Evolutionary conservation across 768 basidiomycete species (phyloP).

Genomic region (Suillus ampliporus): DNA sequence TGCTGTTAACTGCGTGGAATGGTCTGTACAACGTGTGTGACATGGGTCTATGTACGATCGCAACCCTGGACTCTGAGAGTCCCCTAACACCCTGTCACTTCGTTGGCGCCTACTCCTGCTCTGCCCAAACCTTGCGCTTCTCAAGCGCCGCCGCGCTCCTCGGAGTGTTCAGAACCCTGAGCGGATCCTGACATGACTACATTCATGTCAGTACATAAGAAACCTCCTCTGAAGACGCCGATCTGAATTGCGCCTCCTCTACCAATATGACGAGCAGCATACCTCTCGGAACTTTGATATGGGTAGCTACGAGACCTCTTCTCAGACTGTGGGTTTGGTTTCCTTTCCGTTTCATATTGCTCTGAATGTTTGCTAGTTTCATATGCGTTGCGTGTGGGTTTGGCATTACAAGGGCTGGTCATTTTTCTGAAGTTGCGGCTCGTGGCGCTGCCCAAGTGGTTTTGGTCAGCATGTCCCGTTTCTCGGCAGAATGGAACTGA

Average conservation of each 20-base stretch:
- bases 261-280: background rate
- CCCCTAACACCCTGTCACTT: too few relatives aligned
- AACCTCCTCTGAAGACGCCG: background rate
- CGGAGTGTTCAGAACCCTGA: background rate
- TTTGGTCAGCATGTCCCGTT: background rate
- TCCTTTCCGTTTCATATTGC: background rate
- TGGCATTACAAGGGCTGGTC: background rate
- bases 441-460: background rate
- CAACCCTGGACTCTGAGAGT: too few relatives aligned
- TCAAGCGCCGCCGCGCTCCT: too few relatives aligned
- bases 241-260: background rate
- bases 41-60: too few relatives aligned
- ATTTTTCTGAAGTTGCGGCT: background rate
- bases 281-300: background rate
- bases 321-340: background rate
- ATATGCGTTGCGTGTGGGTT: background rate
- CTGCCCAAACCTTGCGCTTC: too few relatives aligned
- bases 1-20: too few relatives aligned
- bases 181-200: background rate
- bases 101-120: too few relatives aligned
- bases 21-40: too few relatives aligned
- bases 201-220: background rate
- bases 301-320: slow-evolving; percentile 4
- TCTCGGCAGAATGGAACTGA: background rate
- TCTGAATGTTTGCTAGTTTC: background rate